Percentiles rank a stretch among this genome's conserved stretches.
Evolutionary conservation across 306 rosid genomes (phyloP).

Genomic region (Corylus heterophylla): DNA sequence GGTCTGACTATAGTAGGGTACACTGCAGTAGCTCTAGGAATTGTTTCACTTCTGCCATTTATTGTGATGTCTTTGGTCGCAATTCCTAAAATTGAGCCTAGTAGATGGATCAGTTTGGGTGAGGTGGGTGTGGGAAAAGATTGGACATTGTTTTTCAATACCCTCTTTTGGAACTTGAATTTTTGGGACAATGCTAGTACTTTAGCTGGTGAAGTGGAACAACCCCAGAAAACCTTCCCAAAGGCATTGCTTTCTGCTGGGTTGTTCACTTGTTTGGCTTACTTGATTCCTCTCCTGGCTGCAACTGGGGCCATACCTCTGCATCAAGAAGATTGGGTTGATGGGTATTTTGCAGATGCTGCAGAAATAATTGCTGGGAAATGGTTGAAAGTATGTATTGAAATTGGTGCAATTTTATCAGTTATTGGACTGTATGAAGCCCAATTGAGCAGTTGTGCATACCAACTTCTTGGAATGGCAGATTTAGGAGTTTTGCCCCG

Average conservation of each 20-base stretch:
- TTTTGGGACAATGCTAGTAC: slow-evolving; percentile 66
- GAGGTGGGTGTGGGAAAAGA: slow-evolving; percentile 42
- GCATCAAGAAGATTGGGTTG: slow-evolving; percentile 43
- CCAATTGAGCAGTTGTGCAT: slow-evolving; percentile 73
- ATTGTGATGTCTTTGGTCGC: slow-evolving; percentile 38
- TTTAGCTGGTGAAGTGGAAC: slow-evolving; percentile 57
- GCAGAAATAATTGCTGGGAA: slow-evolving; percentile 64
- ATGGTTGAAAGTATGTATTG: slow-evolving; percentile 79
- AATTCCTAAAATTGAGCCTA: slow-evolving; percentile 46
- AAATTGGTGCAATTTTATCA: slow-evolving; percentile 67
- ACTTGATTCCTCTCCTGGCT: slow-evolving; percentile 52
- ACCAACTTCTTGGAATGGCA: slow-evolving; percentile 77
- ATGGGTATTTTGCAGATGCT: slow-evolving; percentile 57
- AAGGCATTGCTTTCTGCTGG: slow-evolving; percentile 46
- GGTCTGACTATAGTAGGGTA: slow-evolving; percentile 46
- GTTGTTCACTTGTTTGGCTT: slow-evolving; percentile 47
- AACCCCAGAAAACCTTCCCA: slow-evolving; percentile 52
- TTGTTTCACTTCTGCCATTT: slow-evolving; percentile 45
- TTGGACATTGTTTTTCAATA: slow-evolving; percentile 54
- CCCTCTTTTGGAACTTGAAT: slow-evolving; percentile 62
- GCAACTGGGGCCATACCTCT: slow-evolving; percentile 51
- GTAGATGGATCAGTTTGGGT: slow-evolving; percentile 53
- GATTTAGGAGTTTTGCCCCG: slow-evolving; percentile 64
- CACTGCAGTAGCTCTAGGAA: slow-evolving; percentile 34
- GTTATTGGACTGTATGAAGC: slow-evolving; percentile 70